Evolutionary conservation across 306 rosid genomes (phyloP).

Genomic region (Glycine soja): DNA sequence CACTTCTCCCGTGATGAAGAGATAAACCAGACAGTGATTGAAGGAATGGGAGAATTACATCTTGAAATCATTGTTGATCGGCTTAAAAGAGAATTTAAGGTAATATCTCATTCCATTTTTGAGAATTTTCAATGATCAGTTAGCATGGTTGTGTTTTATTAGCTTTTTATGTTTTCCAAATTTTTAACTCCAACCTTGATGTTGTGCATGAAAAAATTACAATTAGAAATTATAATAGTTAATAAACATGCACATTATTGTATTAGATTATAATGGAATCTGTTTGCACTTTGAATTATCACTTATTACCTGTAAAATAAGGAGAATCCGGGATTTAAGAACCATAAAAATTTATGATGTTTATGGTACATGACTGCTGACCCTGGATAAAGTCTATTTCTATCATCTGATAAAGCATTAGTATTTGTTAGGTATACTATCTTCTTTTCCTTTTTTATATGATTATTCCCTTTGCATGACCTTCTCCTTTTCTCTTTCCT

Average conservation of each 20-base stretch:
- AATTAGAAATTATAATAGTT: conserved; percentile 12
- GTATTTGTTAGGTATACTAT: conserved; percentile 17
- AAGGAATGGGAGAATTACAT: conserved; percentile 99
- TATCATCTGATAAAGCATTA: conserved; percentile 28
- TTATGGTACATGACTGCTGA: conserved; percentile 20
- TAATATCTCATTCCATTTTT: conserved; percentile 42
- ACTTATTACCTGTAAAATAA: conserved; percentile 14
- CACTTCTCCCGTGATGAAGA: conserved; percentile 98
- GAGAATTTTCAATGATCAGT: conserved; percentile 18
- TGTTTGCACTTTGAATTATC: conserved; percentile 8
- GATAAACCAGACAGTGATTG: conserved; percentile 96
- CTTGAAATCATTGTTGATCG: conserved; percentile 97
- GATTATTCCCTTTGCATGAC: conserved; percentile 17
- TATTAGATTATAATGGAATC: conserved; percentile 27
- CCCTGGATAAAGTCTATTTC: conserved; percentile 12
- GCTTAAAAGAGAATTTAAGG: conserved; percentile 97
- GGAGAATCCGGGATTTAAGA: conserved; percentile 7
- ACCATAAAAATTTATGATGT: background rate
- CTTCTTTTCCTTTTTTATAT: conserved; percentile 7
- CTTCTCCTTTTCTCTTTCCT: background rate
- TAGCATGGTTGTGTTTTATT: conserved; percentile 12
- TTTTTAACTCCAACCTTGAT: background rate
- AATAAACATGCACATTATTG: background rate
- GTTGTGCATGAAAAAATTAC: conserved; percentile 23
- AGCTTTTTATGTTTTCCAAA: conserved; percentile 13